Percentiles rank a stretch among this genome's conserved stretches.
Evolutionary conservation across 1,139 yeast genomes (phyloP).

Genomic region (Debaryomyces fabryi): DNA sequence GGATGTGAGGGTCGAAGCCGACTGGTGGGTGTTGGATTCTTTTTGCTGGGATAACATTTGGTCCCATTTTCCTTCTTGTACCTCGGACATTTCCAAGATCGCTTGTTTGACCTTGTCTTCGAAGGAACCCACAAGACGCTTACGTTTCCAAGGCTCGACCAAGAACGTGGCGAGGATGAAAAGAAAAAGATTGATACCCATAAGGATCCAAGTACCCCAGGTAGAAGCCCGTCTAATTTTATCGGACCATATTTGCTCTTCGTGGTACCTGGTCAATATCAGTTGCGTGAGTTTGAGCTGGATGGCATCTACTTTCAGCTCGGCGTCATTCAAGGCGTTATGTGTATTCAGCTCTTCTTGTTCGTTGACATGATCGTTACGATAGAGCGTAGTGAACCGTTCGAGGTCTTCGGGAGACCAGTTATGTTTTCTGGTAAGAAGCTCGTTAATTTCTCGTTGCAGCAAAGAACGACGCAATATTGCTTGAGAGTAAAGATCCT

Average conservation of each 20-base stretch:
- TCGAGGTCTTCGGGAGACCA: slow-evolving; percentile 85
- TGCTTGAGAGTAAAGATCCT: slow-evolving; percentile 60
- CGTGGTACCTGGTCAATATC: slow-evolving; percentile 87
- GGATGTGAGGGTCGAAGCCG: slow-evolving; percentile 4
- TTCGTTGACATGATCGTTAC: slow-evolving; percentile 79
- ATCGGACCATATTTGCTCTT: slow-evolving; percentile 98
- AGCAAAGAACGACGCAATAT: slow-evolving; percentile 67
- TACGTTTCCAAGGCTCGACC: slow-evolving; percentile 94
- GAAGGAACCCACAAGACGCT: slow-evolving; percentile 76
- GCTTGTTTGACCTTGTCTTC: slow-evolving; percentile 74
- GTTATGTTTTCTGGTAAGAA: slow-evolving; percentile 78
- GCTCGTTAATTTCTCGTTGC: slow-evolving; percentile 85
- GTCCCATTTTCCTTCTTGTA: slow-evolving; percentile 20
- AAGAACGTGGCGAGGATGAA: slow-evolving; percentile 82
- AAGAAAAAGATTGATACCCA: slow-evolving; percentile 81
- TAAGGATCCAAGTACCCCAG: slow-evolving; percentile 92
- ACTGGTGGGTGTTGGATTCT: not conserved
- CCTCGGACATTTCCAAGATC: slow-evolving; percentile 24
- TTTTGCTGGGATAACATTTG: slow-evolving; percentile 13
- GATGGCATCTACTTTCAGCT: slow-evolving; percentile 66
- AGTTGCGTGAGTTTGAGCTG: slow-evolving; percentile 73
- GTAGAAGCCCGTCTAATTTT: slow-evolving; percentile 92
- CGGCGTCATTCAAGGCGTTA: slow-evolving; percentile 54
- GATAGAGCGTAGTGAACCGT: slow-evolving; percentile 76
- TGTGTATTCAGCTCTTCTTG: slow-evolving; percentile 59